Evolutionary conservation across 2,329 filamentous ascomycete species (phyloP), one percentile per base, ranked within the genome.

Genomic region (Pseudogymnoascus destructans): DNA sequence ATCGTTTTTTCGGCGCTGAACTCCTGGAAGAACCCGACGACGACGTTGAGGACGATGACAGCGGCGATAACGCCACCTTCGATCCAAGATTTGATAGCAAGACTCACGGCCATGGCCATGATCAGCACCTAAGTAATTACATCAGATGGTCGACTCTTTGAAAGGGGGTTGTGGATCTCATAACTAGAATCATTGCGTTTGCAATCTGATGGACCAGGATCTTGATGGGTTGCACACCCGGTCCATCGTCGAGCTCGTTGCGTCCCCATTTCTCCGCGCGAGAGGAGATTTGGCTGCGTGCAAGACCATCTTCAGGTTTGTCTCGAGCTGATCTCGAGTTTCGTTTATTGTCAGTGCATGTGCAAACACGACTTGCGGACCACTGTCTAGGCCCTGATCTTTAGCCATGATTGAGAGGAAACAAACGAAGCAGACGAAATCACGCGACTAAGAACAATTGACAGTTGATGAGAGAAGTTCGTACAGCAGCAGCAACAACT

Each of bases 101-200:
- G 81, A 55, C 75, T 79, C 57, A 80, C 76, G 42, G 71, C 74
- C 78, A 82, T 82, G 59, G 76, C 79, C 58, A 79, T 71, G 57
- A 80, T 78, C 56, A 84, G 72, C 13, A 77, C 74, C 69, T 76
- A 62, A 1, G 55, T 21, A 49, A 36, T 23, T 52, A 40, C 6
- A 60, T 62, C 73, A 69, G 55, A 57, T 27, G 15, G 38, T 36
- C 23, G 60, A 57, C 35, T 57, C 36, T 21, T 13, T 5, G 5
- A 17, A 21, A 21, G 11, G 10, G 32, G 30, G n/a, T 15, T 30
- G 21, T 57, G 54, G 55, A 42, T 54, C 57, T 57, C 58, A 46
- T 66, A 68, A 84, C 84, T 69, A 87, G 69, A 63, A 80, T 86
- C 79, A 87, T 80, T 11, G 83, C 83, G 69, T 87, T 87, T 60